These are phyloP conservation scores for Trichoderma sp. DNA, from an alignment of 2,329 filamentous ascomycete species.

Conservation along the genomic window DNA sequence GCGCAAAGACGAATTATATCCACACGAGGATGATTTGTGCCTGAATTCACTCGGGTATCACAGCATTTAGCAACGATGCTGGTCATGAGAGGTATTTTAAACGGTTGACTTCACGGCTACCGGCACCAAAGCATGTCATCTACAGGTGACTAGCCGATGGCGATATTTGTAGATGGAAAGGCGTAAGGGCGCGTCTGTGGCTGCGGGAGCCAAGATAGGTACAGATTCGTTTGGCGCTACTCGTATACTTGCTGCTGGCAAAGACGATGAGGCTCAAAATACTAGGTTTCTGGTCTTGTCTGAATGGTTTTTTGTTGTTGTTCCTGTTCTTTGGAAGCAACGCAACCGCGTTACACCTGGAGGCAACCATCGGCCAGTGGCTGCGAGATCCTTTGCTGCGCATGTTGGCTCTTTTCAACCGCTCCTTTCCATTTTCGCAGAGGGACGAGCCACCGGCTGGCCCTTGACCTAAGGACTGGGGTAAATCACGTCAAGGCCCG, in stretches of 20 bases:
- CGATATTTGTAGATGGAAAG: not conserved
- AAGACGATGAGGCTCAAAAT: not conserved
- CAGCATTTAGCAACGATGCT: not conserved
- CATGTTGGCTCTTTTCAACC: not conserved
- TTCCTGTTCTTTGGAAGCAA: not conserved
- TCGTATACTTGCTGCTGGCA: not conserved
- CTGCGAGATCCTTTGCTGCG: not conserved
- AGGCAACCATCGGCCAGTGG: not conserved
- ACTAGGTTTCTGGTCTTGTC: no score
- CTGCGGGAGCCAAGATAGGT: not conserved
- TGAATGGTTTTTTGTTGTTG: not conserved
- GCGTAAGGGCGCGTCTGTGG: not conserved
- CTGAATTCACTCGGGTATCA: not conserved
- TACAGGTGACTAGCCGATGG: not conserved
- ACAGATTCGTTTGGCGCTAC: not conserved
- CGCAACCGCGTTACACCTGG: not conserved
- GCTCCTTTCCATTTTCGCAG: not conserved
- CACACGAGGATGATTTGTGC: not conserved
- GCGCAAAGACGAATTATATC: not conserved
- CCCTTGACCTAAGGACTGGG: conserved; percentile 14
- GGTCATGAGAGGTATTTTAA: not conserved
- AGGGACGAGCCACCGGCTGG: not conserved
- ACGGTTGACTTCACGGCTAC: not conserved
- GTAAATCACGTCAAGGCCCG: conserved; percentile 13
- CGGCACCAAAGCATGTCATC: not conserved